Evolutionary conservation across 2,329 filamentous ascomycete species (phyloP), one percentile per base, ranked within the genome.

Genomic region (Pseudogymnoascus sp.): DNA sequence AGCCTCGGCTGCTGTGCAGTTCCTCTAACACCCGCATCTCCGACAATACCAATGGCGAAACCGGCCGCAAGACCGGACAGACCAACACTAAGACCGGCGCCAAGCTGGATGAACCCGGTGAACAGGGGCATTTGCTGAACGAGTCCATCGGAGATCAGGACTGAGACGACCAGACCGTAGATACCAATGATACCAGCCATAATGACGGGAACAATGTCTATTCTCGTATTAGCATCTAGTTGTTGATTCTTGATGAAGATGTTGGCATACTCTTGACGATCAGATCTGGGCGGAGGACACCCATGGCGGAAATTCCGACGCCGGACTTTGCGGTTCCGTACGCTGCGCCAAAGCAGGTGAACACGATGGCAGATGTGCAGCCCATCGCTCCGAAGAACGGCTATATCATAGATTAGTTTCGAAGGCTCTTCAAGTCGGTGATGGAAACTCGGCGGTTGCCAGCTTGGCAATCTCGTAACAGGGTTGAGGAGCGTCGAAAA

Each of bases 141-240:
- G 68, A 94, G 81, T 72, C 85, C 86, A 76, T 91, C 89, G 74
- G 90, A 92, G 75, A 94, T 91, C 73, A 94, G 80, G 76, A 94
- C 90, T 16, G 90, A 92, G 66, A 93, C 90, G 79, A 94, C 90
- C 69, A 94, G 84, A 73, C 90, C 90, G 81, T 94, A 99, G 78
- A 99, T 97, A 89, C 91, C 94, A 80, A 99, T 97, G 80, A 99
- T 99, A 97, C 94, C 94, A 84, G 94, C 94, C 94, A 99, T 99
- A 87, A 99, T 96, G 79, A 97, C 94, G 77, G 94, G 94, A 69
- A 97, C 93, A 78, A 97, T 97, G 85, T 97, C 93, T 97, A 70
- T 8, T 59, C 40, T 59, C 60, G 6, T 25, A 62, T 72, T 65
- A 71, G 66, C 65, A 33, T n/a, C 40, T 33, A 33, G 37, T 21